These are phyloP conservation scores for Lyophyllum semitale DNA, from an alignment of 768 basidiomycete genomes.

Conservation along the genomic window DNA sequence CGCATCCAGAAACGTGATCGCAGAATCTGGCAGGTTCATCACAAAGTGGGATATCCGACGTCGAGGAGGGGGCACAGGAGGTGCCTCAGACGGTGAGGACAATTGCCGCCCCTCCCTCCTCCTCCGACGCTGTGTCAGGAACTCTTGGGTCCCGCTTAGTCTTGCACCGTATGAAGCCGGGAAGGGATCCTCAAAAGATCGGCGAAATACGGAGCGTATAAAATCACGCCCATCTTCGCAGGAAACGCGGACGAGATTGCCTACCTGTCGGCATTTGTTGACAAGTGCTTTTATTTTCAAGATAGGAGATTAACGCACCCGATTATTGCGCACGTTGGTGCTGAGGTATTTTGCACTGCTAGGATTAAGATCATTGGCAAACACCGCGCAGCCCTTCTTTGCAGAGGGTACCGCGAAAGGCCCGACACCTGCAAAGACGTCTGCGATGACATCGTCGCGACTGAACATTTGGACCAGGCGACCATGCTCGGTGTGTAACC, in stretches of 20 bases:
- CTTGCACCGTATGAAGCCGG: constrained; percentile 52
- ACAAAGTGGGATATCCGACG: constrained; percentile 80
- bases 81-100: not conserved
- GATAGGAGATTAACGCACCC: constrained; percentile 47
- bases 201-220: constrained; percentile 60
- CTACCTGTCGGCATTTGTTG: constrained; percentile 51
- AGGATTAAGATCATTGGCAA: constrained; percentile 96
- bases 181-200: constrained; percentile 68
- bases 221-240: constrained; percentile 89
- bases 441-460: constrained; percentile 80
- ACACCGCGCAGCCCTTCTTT: constrained; percentile 85
- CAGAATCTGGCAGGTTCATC: constrained; percentile 97
- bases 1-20: constrained; percentile 86
- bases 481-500: constrained; percentile 88
- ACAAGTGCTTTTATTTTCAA: constrained; percentile 2
- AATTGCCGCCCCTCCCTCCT: constrained; percentile 19
- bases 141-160: constrained; percentile 46
- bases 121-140: constrained; percentile 38
- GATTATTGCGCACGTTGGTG: constrained; percentile 75
- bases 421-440: constrained; percentile 97
- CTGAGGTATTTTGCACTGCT: constrained; percentile 76
- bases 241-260: constrained; percentile 64
- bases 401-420: constrained; percentile 95
- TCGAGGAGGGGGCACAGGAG: constrained; percentile 34
- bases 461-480: constrained; percentile 77